Percentiles rank a stretch among this genome's conserved stretches.
These are phyloP conservation scores for Eucalyptus decipiens DNA, from an alignment of 345 rosid species.

Conservation along the genomic window DNA sequence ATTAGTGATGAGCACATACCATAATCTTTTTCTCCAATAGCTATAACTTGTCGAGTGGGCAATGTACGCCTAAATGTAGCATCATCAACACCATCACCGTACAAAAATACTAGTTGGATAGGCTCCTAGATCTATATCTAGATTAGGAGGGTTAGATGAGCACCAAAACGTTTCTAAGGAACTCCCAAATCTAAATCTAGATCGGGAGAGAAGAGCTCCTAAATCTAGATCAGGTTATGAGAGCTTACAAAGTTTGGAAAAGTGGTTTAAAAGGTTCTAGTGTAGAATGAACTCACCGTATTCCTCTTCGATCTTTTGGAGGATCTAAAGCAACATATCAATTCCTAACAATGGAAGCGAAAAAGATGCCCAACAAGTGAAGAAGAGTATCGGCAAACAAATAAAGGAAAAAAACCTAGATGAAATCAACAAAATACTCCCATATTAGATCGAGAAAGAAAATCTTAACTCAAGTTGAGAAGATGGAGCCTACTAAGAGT, in stretches of 20 bases:
- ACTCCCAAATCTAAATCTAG: neutral
- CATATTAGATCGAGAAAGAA: neutral
- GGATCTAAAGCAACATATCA: neutral
- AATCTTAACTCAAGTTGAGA: neutral
- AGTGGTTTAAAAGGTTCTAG: neutral
- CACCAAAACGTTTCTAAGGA: neutral
- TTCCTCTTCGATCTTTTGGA: neutral
- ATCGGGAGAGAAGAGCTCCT: neutral
- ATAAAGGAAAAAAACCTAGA: too few species aligned
- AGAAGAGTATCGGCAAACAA: neutral
- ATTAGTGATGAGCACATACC: neutral
- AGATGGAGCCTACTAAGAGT: neutral
- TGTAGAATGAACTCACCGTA: neutral
- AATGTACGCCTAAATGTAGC: neutral
- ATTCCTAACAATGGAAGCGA: neutral
- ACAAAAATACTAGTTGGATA: neutral
- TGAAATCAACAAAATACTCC: neutral
- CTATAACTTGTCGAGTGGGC: fast-evolving
- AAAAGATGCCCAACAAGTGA: neutral
- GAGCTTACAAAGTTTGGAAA: neutral
- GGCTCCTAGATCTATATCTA: neutral
- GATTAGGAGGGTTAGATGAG: neutral
- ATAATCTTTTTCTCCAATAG: neutral
- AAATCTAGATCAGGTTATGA: neutral
- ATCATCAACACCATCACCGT: neutral